Percentiles rank a stretch among this genome's conserved stretches.
phyloP scores from a whole-genome alignment of 1,284 basidiomycete genomes.

The Cryptococcus maquisensis region DNA sequence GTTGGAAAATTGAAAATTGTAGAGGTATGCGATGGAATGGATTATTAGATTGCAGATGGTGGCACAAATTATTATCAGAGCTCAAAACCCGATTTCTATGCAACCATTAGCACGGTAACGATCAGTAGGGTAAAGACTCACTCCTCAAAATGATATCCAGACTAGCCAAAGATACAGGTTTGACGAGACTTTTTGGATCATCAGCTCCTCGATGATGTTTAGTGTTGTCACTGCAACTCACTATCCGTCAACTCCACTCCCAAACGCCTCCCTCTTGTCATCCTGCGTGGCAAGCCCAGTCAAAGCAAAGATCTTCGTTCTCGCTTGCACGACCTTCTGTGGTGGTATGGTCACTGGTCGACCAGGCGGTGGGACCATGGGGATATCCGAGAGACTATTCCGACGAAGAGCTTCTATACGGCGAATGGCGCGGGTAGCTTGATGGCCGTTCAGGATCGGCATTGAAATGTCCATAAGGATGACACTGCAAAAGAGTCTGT shows the following conservation, averaged over 20 bases:
- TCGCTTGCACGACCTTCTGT: constrained; percentile 24
- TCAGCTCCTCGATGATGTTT: not conserved
- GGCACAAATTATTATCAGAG: too few relatives aligned
- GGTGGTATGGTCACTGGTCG: constrained; percentile 18
- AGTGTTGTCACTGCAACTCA: constrained; percentile 50
- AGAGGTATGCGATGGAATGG: too few relatives aligned
- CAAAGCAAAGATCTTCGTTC: constrained; percentile 72
- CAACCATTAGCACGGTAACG: not conserved
- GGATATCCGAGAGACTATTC: constrained; percentile 14
- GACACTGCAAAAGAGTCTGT: constrained; percentile 53
- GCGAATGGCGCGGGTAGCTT: constrained; percentile 78
- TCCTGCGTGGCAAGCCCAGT: constrained; percentile 90
- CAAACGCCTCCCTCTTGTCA: constrained; percentile 85
- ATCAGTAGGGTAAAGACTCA: constrained; percentile 2
- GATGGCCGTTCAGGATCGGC: constrained; percentile 84
- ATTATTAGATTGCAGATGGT: too few relatives aligned
- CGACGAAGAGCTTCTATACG: constrained; percentile 62
- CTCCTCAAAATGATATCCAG: constrained; percentile 76
- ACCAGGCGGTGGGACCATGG: constrained; percentile 21
- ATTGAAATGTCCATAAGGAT: constrained; percentile 87
- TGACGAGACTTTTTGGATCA: constrained; percentile 64
- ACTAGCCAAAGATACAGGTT: constrained; percentile 87
- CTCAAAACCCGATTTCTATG: constrained; percentile 21
- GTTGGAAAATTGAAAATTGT: too few relatives aligned
- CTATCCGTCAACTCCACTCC: constrained; percentile 93